These are phyloP conservation scores for Asterophora parasitica DNA, from an alignment of 768 basidiomycete genomes.

Conservation along the genomic window DNA sequence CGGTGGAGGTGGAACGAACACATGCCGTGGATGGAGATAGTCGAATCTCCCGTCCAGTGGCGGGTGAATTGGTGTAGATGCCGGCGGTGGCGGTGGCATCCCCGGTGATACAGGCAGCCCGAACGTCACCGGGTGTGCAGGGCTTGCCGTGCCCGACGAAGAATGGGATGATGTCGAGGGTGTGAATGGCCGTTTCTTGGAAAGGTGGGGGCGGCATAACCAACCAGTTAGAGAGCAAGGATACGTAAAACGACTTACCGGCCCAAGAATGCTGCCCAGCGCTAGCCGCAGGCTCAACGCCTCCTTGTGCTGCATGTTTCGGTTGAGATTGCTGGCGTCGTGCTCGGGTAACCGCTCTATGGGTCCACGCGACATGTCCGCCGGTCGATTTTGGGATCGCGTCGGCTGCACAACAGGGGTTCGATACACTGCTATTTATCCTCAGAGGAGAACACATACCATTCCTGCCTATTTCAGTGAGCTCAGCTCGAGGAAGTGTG, in stretches of 20 bases:
- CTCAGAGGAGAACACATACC: conserved; percentile 8
- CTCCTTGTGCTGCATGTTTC: conserved; percentile 39
- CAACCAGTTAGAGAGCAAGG: conserved; percentile 7
- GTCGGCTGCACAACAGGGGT: conserved; percentile 22
- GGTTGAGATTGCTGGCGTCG: conserved; percentile 21
- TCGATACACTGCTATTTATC: background rate
- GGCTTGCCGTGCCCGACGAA: conserved; percentile 48
- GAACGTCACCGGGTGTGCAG: conserved; percentile 33
- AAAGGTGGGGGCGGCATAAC: conserved; percentile 11
- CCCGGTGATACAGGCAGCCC: conserved; percentile 20
- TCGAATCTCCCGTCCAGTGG: conserved; percentile 21
- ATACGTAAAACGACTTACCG: conserved; percentile 36
- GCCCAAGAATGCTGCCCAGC: conserved; percentile 55
- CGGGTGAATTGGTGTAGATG: conserved; percentile 19
- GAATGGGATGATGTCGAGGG: conserved; percentile 32
- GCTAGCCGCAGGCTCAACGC: conserved; percentile 51
- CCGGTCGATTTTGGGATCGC: conserved; percentile 30
- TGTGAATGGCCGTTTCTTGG: conserved; percentile 48
- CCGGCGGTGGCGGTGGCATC: conserved; percentile 22
- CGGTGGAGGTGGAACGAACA: conserved; percentile 17
- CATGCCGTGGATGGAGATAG: conserved; percentile 25
- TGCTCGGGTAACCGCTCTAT: conserved; percentile 21
- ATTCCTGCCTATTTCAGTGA: background rate
- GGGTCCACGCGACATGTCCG: conserved; percentile 21
- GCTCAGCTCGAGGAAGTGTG: background rate